Conservation (phyloP, 352 stramenopile species). For the Pythium vanterpoolii region DNA sequence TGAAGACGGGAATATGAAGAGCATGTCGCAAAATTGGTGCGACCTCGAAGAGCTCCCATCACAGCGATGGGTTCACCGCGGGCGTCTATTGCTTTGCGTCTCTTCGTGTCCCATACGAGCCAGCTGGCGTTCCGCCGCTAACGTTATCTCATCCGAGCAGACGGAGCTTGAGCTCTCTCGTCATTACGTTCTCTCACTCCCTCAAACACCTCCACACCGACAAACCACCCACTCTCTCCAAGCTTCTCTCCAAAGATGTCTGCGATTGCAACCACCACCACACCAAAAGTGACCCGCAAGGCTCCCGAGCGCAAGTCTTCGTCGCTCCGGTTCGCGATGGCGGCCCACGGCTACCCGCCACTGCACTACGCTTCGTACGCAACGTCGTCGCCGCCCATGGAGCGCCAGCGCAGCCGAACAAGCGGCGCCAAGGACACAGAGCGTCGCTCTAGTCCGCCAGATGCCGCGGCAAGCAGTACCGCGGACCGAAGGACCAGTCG, state of each 20-base stretch:
- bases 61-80: neutral
- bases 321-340: neutral
- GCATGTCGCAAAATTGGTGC: no score
- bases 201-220: neutral
- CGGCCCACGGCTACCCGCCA: neutral
- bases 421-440: neutral
- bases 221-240: neutral
- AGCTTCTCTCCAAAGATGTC: neutral
- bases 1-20: no score
- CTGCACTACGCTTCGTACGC: neutral
- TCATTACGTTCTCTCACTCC: neutral
- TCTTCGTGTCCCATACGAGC: no score
- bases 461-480: neutral
- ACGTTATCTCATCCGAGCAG: no score
- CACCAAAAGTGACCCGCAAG: neutral
- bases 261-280: neutral
- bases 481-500: neutral
- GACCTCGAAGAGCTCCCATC: no score
- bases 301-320: neutral
- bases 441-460: neutral
- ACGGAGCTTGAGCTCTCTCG: no score
- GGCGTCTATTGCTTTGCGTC: neutral
- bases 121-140: no score
- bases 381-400: neutral
- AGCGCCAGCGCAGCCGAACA: neutral